phyloP scores from a whole-genome alignment of 495 filamentous ascomycete genomes.

The Penicillium cosmopolitanum region DNA sequence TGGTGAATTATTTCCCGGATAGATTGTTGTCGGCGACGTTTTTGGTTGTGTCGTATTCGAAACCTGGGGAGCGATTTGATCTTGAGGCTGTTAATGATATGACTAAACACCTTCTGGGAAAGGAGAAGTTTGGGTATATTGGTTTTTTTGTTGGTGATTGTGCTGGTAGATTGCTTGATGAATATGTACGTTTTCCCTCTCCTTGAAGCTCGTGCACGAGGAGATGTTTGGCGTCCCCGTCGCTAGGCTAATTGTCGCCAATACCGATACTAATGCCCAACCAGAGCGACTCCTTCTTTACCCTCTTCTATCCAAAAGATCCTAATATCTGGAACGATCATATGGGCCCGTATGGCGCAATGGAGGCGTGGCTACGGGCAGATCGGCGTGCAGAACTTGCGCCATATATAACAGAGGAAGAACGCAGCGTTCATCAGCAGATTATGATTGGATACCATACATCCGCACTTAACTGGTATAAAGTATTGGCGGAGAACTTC shows the following conservation, averaged over 20 bases:
- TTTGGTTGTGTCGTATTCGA: constrained; percentile 30
- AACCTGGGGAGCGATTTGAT: constrained; percentile 27
- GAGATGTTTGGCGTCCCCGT: no score
- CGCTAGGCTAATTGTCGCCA: not conserved
- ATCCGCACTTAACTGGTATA: constrained; percentile 36
- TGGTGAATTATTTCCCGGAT: constrained; percentile 33
- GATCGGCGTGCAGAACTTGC: constrained; percentile 22
- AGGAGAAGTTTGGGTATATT: constrained; percentile 33
- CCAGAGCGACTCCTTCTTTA: constrained; percentile 29
- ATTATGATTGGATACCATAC: constrained; percentile 31
- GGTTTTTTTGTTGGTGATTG: constrained; percentile 27
- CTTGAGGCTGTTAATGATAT: constrained; percentile 27
- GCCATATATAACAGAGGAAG: constrained; percentile 26
- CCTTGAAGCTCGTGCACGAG: not conserved
- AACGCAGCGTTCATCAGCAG: constrained; percentile 27
- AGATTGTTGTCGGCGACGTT: constrained; percentile 29
- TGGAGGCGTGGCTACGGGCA: constrained; percentile 27
- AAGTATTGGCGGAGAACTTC: constrained; percentile 30
- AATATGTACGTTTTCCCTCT: constrained; percentile 24
- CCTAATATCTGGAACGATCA: constrained; percentile 22
- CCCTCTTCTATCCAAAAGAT: constrained; percentile 32
- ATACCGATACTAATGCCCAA: not conserved
- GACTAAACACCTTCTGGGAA: constrained; percentile 30
- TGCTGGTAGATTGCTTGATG: constrained; percentile 29
- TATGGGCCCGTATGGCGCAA: constrained; percentile 25